Percentiles rank a stretch among this genome's conserved stretches.
phyloP scores from a whole-genome alignment of 2,329 filamentous ascomycete species.

The Aureobasidium musti region DNA sequence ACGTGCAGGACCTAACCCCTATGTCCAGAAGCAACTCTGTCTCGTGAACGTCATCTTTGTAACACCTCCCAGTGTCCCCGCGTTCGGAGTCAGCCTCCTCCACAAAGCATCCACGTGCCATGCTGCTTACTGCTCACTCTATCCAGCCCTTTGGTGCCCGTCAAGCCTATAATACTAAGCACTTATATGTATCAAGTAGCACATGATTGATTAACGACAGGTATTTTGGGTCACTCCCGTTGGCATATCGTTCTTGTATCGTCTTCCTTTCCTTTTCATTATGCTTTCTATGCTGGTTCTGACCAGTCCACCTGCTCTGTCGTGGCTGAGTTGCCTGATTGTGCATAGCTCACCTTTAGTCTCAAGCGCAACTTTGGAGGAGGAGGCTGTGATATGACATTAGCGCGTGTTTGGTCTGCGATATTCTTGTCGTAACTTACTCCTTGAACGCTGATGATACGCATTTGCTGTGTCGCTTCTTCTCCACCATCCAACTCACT shows the following conservation, averaged over 20 bases:
- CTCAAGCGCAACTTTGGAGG: constrained; percentile 72
- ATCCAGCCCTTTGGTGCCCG: constrained; percentile 4
- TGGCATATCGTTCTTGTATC: not conserved
- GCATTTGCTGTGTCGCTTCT: constrained; percentile 89
- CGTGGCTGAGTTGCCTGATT: constrained; percentile 68
- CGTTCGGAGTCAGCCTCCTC: constrained; percentile 1
- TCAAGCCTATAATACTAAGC: constrained; percentile 2
- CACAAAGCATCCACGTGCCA: constrained; percentile 2
- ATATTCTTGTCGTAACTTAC: constrained; percentile 62
- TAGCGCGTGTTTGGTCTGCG: constrained; percentile 3
- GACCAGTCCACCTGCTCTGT: constrained; percentile 97
- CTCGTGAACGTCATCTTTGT: not conserved
- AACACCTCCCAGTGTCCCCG: constrained; percentile 10
- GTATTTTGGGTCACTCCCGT: no score
- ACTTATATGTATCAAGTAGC: not conserved
- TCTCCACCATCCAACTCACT: constrained; percentile 72
- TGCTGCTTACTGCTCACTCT: constrained; percentile 6
- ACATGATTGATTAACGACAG: not conserved
- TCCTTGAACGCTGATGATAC: constrained; percentile 78
- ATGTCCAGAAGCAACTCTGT: not conserved
- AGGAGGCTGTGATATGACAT: constrained; percentile 59
- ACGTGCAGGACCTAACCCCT: not conserved
- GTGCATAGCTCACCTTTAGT: constrained; percentile 78
- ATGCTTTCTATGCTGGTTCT: constrained; percentile 59
- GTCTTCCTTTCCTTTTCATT: constrained; percentile 9